A percentile compares a stretch with the other conserved stretches of the same genome.
phyloP scores from a whole-genome alignment of 257 asterid species.

The Knoxia roxburghii region DNA sequence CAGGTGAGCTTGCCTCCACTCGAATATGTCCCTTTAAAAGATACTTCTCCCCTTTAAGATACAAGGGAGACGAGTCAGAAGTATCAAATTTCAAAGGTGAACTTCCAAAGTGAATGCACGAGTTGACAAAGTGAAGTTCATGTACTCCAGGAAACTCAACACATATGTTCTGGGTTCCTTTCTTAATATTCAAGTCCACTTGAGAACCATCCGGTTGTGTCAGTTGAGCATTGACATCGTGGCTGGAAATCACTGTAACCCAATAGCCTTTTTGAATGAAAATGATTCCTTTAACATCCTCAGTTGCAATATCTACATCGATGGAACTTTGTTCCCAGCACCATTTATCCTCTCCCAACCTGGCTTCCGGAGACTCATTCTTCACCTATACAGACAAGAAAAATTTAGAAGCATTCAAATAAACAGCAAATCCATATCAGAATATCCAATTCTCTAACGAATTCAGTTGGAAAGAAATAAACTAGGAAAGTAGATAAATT shows the following conservation, averaged over 20 bases:
- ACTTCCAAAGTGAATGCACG: conserved; percentile 86
- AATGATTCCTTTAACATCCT: conserved; percentile 73
- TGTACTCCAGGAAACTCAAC: conserved; percentile 85
- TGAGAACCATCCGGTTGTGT: conserved; percentile 53
- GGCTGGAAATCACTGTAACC: conserved; percentile 75
- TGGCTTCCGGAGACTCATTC: conserved; percentile 35
- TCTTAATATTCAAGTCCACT: conserved; percentile 66
- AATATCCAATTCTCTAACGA: too few relatives aligned
- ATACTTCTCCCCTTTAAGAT: conserved; percentile 79
- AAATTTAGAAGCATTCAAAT: background rate
- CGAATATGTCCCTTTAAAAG: conserved; percentile 68
- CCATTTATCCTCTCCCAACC: conserved; percentile 74
- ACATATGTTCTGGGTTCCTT: conserved; percentile 72
- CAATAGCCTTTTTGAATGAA: conserved; percentile 84
- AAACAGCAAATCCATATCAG: background rate
- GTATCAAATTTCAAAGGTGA: conserved; percentile 62
- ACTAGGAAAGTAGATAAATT: too few relatives aligned
- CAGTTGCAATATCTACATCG: conserved; percentile 60
- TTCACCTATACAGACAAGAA: conserved; percentile 45
- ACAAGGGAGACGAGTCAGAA: conserved; percentile 55
- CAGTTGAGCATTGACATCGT: conserved; percentile 72
- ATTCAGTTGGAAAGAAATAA: too few relatives aligned
- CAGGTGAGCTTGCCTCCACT: conserved; percentile 36
- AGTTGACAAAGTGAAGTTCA: conserved; percentile 72
- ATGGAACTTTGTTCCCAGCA: conserved; percentile 78